phyloP scores from a whole-genome alignment of 441 rosid species.

The Cnidoscolus chayamansa region DNA sequence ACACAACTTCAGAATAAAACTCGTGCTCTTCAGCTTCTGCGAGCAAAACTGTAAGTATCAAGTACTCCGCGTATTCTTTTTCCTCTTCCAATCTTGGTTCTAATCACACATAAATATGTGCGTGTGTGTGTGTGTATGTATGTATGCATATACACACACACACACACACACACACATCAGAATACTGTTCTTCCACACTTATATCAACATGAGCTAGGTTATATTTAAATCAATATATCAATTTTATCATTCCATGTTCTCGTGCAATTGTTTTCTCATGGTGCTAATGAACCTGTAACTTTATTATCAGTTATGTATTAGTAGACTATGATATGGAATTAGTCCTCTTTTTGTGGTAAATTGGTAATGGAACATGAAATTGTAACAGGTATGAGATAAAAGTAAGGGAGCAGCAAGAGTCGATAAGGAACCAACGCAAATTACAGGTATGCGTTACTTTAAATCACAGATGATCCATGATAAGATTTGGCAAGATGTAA shows the following conservation, averaged over 20 bases:
- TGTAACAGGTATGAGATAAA: conserved; percentile 77
- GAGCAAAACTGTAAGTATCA: conserved; percentile 76
- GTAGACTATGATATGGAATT: neutral
- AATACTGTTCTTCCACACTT: neutral
- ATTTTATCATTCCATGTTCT: neutral
- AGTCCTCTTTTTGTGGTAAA: conserved; percentile 18
- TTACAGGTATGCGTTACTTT: conserved; percentile 48
- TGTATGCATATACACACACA: too few relatives aligned
- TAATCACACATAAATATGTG: neutral
- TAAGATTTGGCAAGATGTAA: neutral
- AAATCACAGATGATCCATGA: neutral
- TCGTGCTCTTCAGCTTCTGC: conserved; percentile 83
- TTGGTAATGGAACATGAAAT: conserved; percentile 22
- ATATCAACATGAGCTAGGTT: neutral
- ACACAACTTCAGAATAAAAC: conserved; percentile 68
- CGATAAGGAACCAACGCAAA: conserved; percentile 64
- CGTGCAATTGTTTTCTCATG: neutral
- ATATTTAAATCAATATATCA: neutral
- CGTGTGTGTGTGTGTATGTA: too few relatives aligned
- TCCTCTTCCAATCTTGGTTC: neutral
- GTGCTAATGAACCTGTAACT: neutral
- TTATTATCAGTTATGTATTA: neutral
- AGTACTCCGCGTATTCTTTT: conserved; percentile 10
- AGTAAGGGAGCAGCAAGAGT: conserved; percentile 86
- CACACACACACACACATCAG: too few relatives aligned